phyloP scores from a whole-genome alignment of 2,329 filamentous ascomycete genomes.

The Myriosclerotinia scirpicola region DNA sequence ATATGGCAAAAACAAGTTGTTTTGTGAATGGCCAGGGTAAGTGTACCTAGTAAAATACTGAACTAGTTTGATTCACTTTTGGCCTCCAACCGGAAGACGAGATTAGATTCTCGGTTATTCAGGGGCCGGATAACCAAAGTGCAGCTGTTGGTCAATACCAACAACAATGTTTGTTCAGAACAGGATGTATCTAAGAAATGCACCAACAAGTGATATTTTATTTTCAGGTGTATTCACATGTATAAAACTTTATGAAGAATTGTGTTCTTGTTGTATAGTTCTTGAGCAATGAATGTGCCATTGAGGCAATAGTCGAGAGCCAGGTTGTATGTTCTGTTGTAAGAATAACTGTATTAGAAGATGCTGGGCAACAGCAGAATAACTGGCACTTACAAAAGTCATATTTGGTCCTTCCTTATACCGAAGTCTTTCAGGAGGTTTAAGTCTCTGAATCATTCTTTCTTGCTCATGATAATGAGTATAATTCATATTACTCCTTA shows the following conservation, averaged over 20 bases:
- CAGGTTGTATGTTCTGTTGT: neutral
- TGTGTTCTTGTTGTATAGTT: neutral
- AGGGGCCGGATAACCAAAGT: neutral
- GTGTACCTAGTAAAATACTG: neutral
- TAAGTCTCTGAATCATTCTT: neutral
- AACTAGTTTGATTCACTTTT: conserved; percentile 1
- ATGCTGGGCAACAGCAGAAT: neutral
- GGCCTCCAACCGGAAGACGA: neutral
- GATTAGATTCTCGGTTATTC: neutral
- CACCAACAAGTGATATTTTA: neutral
- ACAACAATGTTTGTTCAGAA: neutral
- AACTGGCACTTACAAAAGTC: neutral
- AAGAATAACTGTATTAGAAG: neutral
- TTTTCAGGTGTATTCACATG: neutral
- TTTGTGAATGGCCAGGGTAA: neutral
- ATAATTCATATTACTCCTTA: neutral
- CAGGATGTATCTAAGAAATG: no score
- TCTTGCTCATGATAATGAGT: neutral
- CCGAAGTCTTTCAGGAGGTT: neutral
- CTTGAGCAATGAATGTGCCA: neutral
- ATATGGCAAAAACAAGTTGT: neutral
- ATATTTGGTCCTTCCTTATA: neutral
- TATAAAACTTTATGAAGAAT: neutral
- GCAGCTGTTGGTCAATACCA: neutral
- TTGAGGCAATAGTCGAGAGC: neutral